Base-by-base conservation (phyloP, 78 protist species). In the Ministeria vibrans region DNA sequence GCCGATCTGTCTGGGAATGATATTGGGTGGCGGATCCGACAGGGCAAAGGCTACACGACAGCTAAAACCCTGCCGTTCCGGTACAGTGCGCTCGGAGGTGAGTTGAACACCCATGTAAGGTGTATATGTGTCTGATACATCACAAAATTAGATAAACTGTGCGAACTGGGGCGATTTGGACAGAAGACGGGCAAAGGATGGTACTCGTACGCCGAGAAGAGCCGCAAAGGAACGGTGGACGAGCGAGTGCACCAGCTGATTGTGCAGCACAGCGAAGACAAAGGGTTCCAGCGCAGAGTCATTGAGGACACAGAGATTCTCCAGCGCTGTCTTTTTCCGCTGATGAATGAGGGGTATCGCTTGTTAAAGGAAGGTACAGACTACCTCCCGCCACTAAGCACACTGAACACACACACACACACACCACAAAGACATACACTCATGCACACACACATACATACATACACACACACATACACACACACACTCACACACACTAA, bases 1-100 rank as follows among this genome's bases (percentile, higher is more conserved):
- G 0, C 55, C 20, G 92, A 89, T 78, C 38, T 89, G 36, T 75
- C 83, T 1, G 92, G 92, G 18, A 44, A n/a, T n/a, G 90, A 86
- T 73, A 45, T 89, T 6, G 79, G 81, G 13, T 34, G 38, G 27
- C 53, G 45, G 22, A 75, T 64, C 79, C 34, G 49, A 11, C 39
- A 62, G 51, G 28, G 15, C 77, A 64, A 77, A 36, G 66, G 87
- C 36, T 22, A 13, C 36, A 36, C 34, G 45, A 63, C 11, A 13
- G 15, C 44, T 13, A 11, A 13, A 9, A 41, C 32, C 38, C 62
- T 5, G 28, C 36, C 55, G 41, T 44, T 9, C 41, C 20, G 74
- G 13, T 23, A 30, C 41, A 7, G 81, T 4, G 28, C n/a, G 36
- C 34, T 49, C 41, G 81, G 38, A 11, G n/a, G n/a, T n/a, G n/a